These are phyloP conservation scores for Tribonema minus DNA, from an alignment of 108 stramenopile species.

Conservation along the genomic window DNA sequence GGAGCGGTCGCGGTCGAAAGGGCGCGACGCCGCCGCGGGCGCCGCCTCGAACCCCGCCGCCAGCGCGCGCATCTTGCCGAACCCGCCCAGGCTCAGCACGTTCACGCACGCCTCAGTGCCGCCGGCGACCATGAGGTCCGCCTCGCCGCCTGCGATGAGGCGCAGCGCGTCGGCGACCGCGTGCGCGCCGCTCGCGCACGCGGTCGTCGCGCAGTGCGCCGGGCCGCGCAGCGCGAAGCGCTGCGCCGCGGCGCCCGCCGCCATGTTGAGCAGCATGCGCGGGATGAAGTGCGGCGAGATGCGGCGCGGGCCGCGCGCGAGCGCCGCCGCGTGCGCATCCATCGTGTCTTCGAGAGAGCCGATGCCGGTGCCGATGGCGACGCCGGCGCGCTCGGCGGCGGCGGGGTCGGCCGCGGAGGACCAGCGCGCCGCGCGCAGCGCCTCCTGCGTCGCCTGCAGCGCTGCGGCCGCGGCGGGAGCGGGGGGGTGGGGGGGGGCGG, in stretches of 20 bases:
- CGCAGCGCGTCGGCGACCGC: constrained; percentile 84
- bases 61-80: constrained; percentile 75
- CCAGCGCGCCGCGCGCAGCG: constrained; percentile 18
- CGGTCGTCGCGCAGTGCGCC: constrained; percentile 73
- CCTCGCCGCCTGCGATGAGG: constrained; percentile 70
- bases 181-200: constrained; percentile 80
- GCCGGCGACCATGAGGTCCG: constrained; percentile 85
- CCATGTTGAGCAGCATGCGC: constrained; percentile 75
- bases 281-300: constrained; percentile 87
- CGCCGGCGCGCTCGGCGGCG: constrained; percentile 45
- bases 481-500: no score
- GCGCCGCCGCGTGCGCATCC: constrained; percentile 50
- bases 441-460: constrained; percentile 24
- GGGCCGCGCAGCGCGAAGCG: constrained; percentile 72
- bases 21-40: constrained; percentile 68
- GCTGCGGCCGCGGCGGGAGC: neutral
- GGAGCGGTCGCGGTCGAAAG: constrained; percentile 83
- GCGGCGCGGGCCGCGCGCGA: constrained; percentile 55
- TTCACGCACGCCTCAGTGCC: constrained; percentile 86
- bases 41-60: constrained; percentile 70
- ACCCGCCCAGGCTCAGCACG: constrained; percentile 77
- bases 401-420: neutral
- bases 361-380: constrained; percentile 72
- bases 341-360: constrained; percentile 75
- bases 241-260: constrained; percentile 67